Evolutionary conservation across 805 yeast genomes (phyloP), one percentile per base, ranked within the genome.

Genomic region (Grigorovia yakushimaensis): DNA sequence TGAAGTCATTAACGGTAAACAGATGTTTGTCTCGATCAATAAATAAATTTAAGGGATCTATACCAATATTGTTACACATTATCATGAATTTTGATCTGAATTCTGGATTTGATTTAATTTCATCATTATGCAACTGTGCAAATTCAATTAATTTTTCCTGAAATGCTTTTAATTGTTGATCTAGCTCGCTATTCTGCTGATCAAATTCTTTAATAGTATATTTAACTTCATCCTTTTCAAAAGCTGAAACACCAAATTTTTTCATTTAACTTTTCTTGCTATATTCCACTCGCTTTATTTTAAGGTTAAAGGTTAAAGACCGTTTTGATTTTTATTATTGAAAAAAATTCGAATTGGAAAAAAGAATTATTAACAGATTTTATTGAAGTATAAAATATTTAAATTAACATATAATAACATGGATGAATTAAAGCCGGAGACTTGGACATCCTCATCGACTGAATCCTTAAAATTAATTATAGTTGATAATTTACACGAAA

Each of bases 1-100:
- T 73, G 54, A 76, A 82, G 55, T 83, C 88, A 41, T 63, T 59
- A 38, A 66, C 61, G 37, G 53, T 59, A 41, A 58, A 59, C 21
- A 61, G 52, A 49, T 61, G 65, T 22, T 58, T 52, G 45, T 65
- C 61, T 36, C 61, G 61, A 40, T 64, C 62, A 30, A 45, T 36
- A 47, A 65, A 66, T n/a, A 68, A 47, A 49, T 62, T 46, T 23
- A 89, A 62, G 0, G 96, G 93, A 61, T 89, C 96, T 18, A 88
- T 81, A 1, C 96, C 96, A 24, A 88, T 81, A 54, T 81, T 77
- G 4, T 75, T 69, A 57, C 96, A 88, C 69, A 89, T 81, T 49
- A 76, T 74, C 36, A 86, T 79, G 62, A 88, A 87, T 59, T 85
- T 82, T 24, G 74, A 68, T 27, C 94, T 70, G 56, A 88, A 76